A percentile compares a stretch with the other conserved stretches of the same genome.
Evolutionary conservation across 140 eudicot species (phyloP).

Genomic region (Eryngium alpinum): DNA sequence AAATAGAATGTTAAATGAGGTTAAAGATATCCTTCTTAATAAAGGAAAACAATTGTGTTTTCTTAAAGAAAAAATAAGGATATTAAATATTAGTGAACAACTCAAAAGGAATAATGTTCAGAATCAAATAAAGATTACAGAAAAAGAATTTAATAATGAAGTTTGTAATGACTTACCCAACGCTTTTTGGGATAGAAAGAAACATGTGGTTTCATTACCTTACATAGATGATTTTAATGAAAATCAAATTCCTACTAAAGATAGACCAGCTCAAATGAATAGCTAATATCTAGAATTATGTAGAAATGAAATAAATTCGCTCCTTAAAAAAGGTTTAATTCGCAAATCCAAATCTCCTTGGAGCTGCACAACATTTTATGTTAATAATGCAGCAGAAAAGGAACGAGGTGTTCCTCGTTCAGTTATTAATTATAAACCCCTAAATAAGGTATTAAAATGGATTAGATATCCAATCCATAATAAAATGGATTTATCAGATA

Average conservation of each 20-base stretch:
- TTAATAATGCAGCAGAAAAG: too few relatives aligned
- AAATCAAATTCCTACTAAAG: too few relatives aligned
- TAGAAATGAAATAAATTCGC: neutral
- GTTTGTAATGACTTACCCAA: neutral
- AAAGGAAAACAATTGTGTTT: too few relatives aligned
- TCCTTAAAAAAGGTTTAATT: too few relatives aligned
- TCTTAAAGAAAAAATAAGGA: too few relatives aligned
- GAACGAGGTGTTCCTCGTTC: neutral
- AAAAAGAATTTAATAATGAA: neutral
- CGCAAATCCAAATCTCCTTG: neutral
- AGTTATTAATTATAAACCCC: neutral
- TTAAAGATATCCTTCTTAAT: too few relatives aligned
- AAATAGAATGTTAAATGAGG: too few relatives aligned
- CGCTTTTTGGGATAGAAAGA: neutral
- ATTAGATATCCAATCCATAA: neutral
- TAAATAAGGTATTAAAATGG: neutral
- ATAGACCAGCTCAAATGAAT: neutral
- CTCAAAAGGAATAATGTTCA: too few relatives aligned
- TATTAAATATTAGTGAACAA: too few relatives aligned
- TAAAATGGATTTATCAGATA: too few relatives aligned
- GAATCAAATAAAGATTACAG: too few relatives aligned
- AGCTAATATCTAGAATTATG: neutral
- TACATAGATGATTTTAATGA: neutral
- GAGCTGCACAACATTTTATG: neutral
- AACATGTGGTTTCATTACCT: neutral